Base-by-base conservation (phyloP, 2,329 filamentous ascomycete species). In the Stagonosporopsis rhizophila region DNA sequence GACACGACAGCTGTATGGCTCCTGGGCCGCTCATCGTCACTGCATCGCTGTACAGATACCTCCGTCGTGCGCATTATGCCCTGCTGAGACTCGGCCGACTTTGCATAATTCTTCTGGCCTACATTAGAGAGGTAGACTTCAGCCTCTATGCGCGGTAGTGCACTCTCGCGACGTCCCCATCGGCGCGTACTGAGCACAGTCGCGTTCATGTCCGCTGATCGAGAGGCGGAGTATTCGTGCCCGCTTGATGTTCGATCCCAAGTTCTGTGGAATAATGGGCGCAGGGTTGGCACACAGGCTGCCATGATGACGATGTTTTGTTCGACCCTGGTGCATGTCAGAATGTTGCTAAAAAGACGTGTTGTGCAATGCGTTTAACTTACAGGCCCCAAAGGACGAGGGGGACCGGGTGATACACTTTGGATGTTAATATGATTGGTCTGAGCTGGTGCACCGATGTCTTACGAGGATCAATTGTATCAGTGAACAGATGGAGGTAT, bases 231-330 rank as follows among this genome's bases (percentile, higher is more conserved):
- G 6, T 46, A 27, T 25, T 6, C 28, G 19, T 47, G 25, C 41
- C 42, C 15, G 28, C 50, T 47, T 14, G 19, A 47, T 11, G 23
- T 53, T 42, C 44, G 47, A 27, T 44, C 41, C 58, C 51, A 58
- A 3, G 22, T 39, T 32, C 44, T 28, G 30, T 50, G 28, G 23
- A 61, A 61, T 14, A 59, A 39, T 2, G 59, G 56, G 12, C 56
- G 56, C 37, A 54, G 46, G 12, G 56, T 61, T 7, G 52, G 52
- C n/a, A 61, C 40, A 23, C 52, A 61, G 4, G 59, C 52, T 6
- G 59, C 52, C 45, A 57, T 61, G 27, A 61, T 55, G 3, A 57
- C 52, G 15, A 55, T 56, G 22, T 59, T 59, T 20, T 59, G 50
- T 32, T 59, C 56, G 6, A 56, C 47, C 12, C 54, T 57, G 19